Evolutionary conservation across 306 rosid genomes (phyloP), one percentile per base, ranked within the genome.

Genomic region (Acacia melanoxylon): DNA sequence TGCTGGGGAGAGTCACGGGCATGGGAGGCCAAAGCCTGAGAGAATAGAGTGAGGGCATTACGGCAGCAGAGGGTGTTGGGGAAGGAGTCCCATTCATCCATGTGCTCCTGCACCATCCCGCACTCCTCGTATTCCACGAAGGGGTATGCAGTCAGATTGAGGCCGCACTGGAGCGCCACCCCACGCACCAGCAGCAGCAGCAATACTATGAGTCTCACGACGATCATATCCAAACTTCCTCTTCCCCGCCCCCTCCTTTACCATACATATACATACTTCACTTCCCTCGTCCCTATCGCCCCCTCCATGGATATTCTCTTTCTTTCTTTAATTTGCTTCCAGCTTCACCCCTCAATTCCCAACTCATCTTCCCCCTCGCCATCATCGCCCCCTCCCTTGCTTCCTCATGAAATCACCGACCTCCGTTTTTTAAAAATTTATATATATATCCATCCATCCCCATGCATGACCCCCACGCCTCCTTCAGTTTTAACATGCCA

Each of bases 51-150:
- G 6, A 91, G 88, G 58, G 86, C 88, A 19, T 91, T 90, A 4
- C 92, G 88, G 59, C 98, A 95, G 86, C 98, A 95, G 1, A 86
- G 54, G 3, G 86, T 89, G 13, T 66, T 59, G 2, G 87, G 88
- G 75, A 87, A 81, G 19, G 86, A 85, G 11, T 78, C 79, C 98
- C 97, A 94, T 0, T 24, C 22, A 24, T 6, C 59, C 54, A 90
- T 76, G 10, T 58, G 61, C 52, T 78, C 88, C 20, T 70, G 74
- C 24, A 72, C 81, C 22, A 3, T 8, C 9, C 68, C 46, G 67
- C 97, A 93, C 70, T 87, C 91, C 16, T 79, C 81, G 10, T 78
- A 83, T 75, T 84, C 79, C 77, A 82, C 85, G 54, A 81, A 78
- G 8, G 85, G 86, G 67, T 37, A 59, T 12, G 76, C 46, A 1